Evolutionary conservation across 129 eudicot genomes (phyloP).

Genomic region (Apium graveolens): DNA sequence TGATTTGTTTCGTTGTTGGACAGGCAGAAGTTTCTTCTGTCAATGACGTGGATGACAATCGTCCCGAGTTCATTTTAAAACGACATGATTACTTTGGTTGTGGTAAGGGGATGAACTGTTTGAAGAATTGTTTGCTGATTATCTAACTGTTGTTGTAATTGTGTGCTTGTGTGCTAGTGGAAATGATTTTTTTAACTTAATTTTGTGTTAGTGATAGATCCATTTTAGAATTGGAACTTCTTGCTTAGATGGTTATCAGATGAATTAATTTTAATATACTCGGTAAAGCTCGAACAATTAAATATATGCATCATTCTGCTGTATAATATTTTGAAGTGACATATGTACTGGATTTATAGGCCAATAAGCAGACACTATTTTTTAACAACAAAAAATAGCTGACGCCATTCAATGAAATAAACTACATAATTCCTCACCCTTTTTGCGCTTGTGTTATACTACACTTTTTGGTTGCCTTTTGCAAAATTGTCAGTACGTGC

Average conservation of each 20-base stretch:
- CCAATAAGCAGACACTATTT: not conserved
- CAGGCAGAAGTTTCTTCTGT: conserved; percentile 58
- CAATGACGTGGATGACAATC: conserved; percentile 41
- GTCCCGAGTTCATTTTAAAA: conserved; percentile 69
- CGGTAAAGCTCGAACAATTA: not conserved
- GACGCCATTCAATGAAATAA: not conserved
- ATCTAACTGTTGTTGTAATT: not conserved
- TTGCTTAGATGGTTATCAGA: not conserved
- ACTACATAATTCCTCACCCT: not conserved
- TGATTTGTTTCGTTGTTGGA: conserved; percentile 2
- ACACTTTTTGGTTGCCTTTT: not conserved
- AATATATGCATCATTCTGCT: not conserved
- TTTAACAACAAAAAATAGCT: not conserved
- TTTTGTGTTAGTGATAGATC: not conserved
- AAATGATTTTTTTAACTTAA: too few species aligned
- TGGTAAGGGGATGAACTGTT: conserved; percentile 37
- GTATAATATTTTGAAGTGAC: not conserved
- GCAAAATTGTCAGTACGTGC: not conserved
- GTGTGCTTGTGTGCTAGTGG: too few species aligned
- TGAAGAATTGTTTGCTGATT: not conserved
- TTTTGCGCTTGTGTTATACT: not conserved
- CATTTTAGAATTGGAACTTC: not conserved
- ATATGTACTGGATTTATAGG: not conserved
- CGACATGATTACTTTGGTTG: conserved; percentile 77
- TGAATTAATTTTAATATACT: not conserved